Evolutionary conservation across 768 basidiomycete genomes (phyloP), one percentile per base, ranked within the genome.

Genomic region (Hortiboletus flavorubellus): DNA sequence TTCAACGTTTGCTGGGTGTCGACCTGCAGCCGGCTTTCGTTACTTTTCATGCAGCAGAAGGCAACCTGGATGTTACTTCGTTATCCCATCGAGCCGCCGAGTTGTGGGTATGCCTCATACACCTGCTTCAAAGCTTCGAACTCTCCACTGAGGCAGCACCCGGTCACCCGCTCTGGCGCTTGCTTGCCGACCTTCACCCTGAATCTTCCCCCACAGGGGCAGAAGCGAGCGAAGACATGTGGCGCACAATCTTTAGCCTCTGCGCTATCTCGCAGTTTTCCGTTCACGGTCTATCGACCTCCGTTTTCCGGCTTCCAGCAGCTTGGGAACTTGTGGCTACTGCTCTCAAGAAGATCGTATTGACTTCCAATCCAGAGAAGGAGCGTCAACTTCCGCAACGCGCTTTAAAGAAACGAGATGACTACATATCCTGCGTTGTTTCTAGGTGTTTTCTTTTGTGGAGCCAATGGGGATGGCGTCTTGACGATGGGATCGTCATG

Each of bases 181-280:
- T 79, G 33, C 58, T 85, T 29, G 64, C 71, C 37, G 66, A 70
- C 6, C 55, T 69, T 39, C 57, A 81, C 29, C 63, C 72, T 29
- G 58, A 64, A 29, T 52, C 57, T 8, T 58, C 69, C 12, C 65
- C 65, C 5, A 70, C 76, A 21, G 70, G 74, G 23, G 58, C 80
- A 1, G 73, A 76, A 40, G 71, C 72, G 15, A 85, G 83, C 61
- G 95, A 98, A 69, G 64, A 74, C 14, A 73, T 84, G n/a, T 95
- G 93, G 89, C 78, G 76, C 37, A 74, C 78, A 8, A 76, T 89
- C 7, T 87, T 91, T 63, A 79, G 76, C 26, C 68, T 95, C 2
- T 88, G 83, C 55, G 80, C 86, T 2, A 69, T 95, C 12, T 89
- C 90, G 0, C 93, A 94, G 63, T 90, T 96, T 73, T 87, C 86